A percentile compares a stretch with the other conserved stretches of the same genome.
phyloP scores from a whole-genome alignment of 2,329 filamentous ascomycete genomes.

The Pseudocercospora macadamiae region DNA sequence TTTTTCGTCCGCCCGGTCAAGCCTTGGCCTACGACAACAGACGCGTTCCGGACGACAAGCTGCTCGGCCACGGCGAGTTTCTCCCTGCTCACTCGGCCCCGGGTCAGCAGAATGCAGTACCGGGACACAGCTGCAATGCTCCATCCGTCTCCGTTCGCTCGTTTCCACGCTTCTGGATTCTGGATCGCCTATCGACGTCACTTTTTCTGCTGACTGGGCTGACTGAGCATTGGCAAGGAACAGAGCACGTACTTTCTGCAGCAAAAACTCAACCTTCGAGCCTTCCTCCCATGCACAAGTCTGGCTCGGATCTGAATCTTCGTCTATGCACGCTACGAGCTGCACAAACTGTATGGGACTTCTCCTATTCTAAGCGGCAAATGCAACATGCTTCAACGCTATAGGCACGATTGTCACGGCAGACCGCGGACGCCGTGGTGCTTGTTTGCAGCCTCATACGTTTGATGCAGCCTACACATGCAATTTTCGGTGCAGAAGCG shows the following conservation, averaged over 20 bases:
- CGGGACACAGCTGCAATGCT: background rate
- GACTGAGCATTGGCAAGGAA: background rate
- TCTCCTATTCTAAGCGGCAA: background rate
- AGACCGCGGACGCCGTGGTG: background rate
- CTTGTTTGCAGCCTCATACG: background rate
- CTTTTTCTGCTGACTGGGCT: background rate
- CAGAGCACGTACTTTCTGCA: background rate
- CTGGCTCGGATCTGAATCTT: background rate
- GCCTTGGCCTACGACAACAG: background rate
- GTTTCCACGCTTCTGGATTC: background rate
- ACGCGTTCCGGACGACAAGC: background rate
- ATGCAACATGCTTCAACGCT: background rate
- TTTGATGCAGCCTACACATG: background rate
- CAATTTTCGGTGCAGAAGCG: background rate
- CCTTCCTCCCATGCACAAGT: background rate
- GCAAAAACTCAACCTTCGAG: background rate
- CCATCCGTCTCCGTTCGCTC: background rate
- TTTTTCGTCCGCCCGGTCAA: background rate
- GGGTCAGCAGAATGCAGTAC: background rate
- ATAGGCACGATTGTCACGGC: constrained; percentile 1
- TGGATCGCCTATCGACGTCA: background rate
- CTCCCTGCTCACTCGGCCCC: background rate
- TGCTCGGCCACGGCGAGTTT: no score
- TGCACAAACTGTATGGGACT: background rate
- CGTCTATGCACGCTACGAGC: background rate